Evolutionary conservation across 768 basidiomycete species (phyloP), one percentile per base, ranked within the genome.

Genomic region (Galerina marginata): DNA sequence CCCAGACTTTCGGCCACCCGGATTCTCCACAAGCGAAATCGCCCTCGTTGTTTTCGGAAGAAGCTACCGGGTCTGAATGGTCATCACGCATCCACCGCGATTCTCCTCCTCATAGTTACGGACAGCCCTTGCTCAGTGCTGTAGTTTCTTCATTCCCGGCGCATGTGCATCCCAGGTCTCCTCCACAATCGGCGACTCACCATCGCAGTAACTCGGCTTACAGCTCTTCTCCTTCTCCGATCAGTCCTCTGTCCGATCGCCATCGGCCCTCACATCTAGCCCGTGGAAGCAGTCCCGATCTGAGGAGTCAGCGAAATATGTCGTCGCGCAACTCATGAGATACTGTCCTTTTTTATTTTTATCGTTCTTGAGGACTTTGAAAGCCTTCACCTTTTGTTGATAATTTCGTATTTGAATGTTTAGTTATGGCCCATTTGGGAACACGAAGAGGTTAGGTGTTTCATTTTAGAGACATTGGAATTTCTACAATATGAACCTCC

Each of bases 1-100:
- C 62, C 1, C 58, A 62, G 33, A 69, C 64, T 15, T 65, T 67
- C 39, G 68, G 65, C 46, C 60, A 60, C 15, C 36, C 59, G 20
- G 54, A 60, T 38, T 62, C 63, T 39, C 55, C 61, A 3, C 45
- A 36, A 33, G 54, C 54, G 36, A 62, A 53, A 7, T 60, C 59
- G 1, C 60, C 60, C n/a, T 67, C 66, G 9, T 37, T 64, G 58
- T 44, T 58, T 6, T 66, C 67, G 39, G 59, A 63, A 20, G 60
- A 62, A 40, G 51, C 56, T 48, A 58, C 62, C 14, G 48, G 61
- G 9, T 46, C 62, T 9, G 57, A 60, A 5, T 67, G 64, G 65
- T 50, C 54, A 23, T 63, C 62, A 16, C 58, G 56, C 12, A 25
- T 12, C 4, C 51, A 53, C 39, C 43, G 51, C 33, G 48, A n/a